phyloP scores from a whole-genome alignment of 805 yeast species.

The Cyberlindnera veronae region DNA sequence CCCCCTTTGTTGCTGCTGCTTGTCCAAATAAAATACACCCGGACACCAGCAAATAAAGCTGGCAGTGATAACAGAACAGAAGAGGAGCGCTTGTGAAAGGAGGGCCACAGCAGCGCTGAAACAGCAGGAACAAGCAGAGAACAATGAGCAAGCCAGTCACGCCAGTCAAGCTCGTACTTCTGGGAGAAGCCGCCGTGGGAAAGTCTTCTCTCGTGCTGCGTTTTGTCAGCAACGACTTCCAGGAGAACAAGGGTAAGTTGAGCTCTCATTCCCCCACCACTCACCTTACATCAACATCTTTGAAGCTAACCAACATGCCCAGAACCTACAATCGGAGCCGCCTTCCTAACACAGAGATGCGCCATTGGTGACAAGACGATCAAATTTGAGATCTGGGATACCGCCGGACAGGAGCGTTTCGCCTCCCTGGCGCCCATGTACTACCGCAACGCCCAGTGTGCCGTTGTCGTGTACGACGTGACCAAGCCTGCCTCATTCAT shows the following conservation, averaged over 20 bases:
- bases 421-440: constrained; percentile 97
- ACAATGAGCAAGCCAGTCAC: constrained; percentile 42
- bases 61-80: no score
- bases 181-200: constrained; percentile 98
- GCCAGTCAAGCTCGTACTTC: constrained; percentile 81
- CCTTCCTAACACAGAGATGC: constrained; percentile 91
- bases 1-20: no score
- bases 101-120: not conserved
- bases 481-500: constrained; percentile 93
- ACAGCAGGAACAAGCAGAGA: not conserved
- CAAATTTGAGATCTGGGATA: constrained; percentile 91
- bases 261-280: not conserved
- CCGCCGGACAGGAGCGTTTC: constrained; percentile 97
- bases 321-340: constrained; percentile 98
- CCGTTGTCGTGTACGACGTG: constrained; percentile 90
- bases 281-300: no score
- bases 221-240: constrained; percentile 92
- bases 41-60: not conserved
- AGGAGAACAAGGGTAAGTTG: constrained; percentile 70
- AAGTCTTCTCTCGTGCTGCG: constrained; percentile 89
- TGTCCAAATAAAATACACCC: no score
- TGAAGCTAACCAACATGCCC: constrained; percentile 10
- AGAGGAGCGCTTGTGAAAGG: no score
- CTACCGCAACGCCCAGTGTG: constrained; percentile 96
- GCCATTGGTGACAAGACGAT: constrained; percentile 81